These are phyloP conservation scores for Pythium aristosporum DNA, from an alignment of 352 stramenopile genomes.

Conservation along the genomic window DNA sequence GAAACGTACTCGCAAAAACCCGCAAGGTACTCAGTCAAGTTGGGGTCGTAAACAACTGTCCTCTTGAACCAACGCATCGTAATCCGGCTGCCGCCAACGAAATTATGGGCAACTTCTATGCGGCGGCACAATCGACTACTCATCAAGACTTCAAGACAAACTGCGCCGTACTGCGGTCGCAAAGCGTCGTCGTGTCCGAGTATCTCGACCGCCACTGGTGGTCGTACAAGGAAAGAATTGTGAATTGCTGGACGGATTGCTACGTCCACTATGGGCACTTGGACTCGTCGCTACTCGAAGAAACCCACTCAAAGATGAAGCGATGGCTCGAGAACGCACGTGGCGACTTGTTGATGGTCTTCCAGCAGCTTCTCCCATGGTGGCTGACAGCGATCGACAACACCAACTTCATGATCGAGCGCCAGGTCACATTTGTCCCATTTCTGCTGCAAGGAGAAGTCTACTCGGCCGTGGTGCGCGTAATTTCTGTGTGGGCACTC, in stretches of 20 bases:
- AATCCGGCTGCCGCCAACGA: background rate
- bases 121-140: background rate
- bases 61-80: background rate
- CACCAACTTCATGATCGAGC: background rate
- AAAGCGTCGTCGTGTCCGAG: background rate
- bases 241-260: background rate
- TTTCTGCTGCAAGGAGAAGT: background rate
- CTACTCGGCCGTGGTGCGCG: background rate
- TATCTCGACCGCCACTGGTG: background rate
- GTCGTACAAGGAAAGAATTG: background rate
- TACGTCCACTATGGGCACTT: background rate
- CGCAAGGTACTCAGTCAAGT: slow-evolving; percentile 4
- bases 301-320: background rate
- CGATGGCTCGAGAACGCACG: background rate
- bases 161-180: background rate
- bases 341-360: background rate
- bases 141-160: background rate
- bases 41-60: background rate
- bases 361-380: background rate
- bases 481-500: background rate
- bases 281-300: background rate
- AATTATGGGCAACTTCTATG: slow-evolving; percentile 1
- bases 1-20: slow-evolving; percentile 16
- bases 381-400: background rate
- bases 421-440: background rate